phyloP scores from a whole-genome alignment of 2,329 filamentous ascomycete species.

The Alternaria arborescens region DNA sequence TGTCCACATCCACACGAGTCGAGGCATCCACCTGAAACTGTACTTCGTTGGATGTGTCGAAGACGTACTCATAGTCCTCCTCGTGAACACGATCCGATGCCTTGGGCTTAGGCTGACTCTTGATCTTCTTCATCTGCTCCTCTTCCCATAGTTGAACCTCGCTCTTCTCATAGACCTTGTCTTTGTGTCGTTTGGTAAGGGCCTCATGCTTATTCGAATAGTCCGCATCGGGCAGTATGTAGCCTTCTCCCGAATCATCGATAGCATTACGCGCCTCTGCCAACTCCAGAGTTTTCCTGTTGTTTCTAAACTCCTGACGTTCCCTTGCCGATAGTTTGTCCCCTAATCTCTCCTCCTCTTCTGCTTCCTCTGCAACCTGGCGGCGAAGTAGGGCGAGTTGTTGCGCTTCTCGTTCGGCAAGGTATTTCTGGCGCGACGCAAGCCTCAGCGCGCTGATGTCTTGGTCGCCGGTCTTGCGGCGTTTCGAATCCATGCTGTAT shows the following conservation, averaged over 20 bases:
- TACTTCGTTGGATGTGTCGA: conserved; percentile 64
- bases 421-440: conserved; percentile 87
- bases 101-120: conserved; percentile 63
- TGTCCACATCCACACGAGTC: conserved; percentile 71
- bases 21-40: neutral
- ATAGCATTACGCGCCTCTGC: conserved; percentile 87
- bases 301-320: conserved; percentile 87
- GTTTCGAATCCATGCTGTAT: conserved; percentile 40
- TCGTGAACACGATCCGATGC: conserved; percentile 76
- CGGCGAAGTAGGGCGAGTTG: conserved; percentile 84
- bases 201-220: conserved; percentile 94
- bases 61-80: conserved; percentile 88
- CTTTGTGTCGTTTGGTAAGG: conserved; percentile 85
- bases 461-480: conserved; percentile 36
- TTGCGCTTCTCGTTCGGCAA: conserved; percentile 91
- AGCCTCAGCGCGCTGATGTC: conserved; percentile 77
- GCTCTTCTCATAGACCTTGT: conserved; percentile 81
- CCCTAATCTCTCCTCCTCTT: conserved; percentile 72
- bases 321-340: conserved; percentile 80
- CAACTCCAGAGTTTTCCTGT: conserved; percentile 77
- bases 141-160: conserved; percentile 97
- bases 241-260: conserved; percentile 65
- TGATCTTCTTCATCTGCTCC: conserved; percentile 87
- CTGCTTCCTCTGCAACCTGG: conserved; percentile 88
- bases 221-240: conserved; percentile 80